Evolutionary conservation across 768 basidiomycete species (phyloP).

Genomic region (Rhodocollybia butyracea): DNA sequence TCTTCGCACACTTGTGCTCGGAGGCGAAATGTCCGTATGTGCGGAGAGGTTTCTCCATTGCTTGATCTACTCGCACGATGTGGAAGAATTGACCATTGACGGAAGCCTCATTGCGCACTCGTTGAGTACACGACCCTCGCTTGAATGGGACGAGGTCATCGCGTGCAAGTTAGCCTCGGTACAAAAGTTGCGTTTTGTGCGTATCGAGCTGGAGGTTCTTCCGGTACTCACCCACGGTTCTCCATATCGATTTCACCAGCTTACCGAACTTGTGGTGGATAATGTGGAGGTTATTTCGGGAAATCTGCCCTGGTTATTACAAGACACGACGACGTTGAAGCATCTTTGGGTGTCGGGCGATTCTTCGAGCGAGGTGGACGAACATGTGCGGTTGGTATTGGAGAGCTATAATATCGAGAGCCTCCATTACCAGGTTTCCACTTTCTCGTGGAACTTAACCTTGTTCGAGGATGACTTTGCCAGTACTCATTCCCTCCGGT

Average conservation of each 20-base stretch:
- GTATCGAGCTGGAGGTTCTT: slow-evolving; percentile 43
- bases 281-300: slow-evolving; percentile 41
- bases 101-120: slow-evolving; percentile 32
- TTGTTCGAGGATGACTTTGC: slow-evolving; percentile 29
- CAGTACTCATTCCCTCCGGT: slow-evolving; percentile 27
- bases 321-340: slow-evolving; percentile 32
- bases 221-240: slow-evolving; percentile 28
- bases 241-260: slow-evolving; percentile 28
- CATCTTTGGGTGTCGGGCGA: slow-evolving; percentile 34
- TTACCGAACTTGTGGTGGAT: slow-evolving; percentile 40
- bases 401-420: slow-evolving; percentile 36
- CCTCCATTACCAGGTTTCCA: slow-evolving; percentile 41
- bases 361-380: slow-evolving; percentile 31
- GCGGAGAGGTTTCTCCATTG: slow-evolving; percentile 47
- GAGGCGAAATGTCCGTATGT: slow-evolving; percentile 43
- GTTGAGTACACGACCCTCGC: slow-evolving; percentile 29
- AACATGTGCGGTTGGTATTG: slow-evolving; percentile 38
- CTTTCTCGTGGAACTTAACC: slow-evolving; percentile 17
- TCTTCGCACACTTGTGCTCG: slow-evolving; percentile 39
- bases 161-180: slow-evolving; percentile 43
- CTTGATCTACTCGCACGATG: slow-evolving; percentile 35
- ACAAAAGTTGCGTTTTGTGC: slow-evolving; percentile 37
- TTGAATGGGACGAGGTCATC: slow-evolving; percentile 55
- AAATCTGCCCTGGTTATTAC: slow-evolving; percentile 35
- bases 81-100: slow-evolving; percentile 45